phyloP scores from a whole-genome alignment of 73 alveolate species.

The Chromera velia region DNA sequence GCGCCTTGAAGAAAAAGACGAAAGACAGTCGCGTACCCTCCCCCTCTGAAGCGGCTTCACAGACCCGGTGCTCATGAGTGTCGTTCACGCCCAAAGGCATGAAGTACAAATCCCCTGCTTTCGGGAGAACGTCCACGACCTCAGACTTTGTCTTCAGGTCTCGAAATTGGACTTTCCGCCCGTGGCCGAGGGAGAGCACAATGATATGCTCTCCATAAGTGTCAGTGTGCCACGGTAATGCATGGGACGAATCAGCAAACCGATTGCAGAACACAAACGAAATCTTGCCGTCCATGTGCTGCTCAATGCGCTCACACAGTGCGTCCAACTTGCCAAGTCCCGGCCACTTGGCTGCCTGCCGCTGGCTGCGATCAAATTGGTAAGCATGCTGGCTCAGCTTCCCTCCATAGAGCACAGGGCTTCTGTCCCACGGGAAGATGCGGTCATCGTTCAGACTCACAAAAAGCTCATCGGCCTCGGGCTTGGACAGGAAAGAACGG shows the following conservation, averaged over 20 bases:
- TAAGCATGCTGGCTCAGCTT: no score
- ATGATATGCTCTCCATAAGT: background rate
- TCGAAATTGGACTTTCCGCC: background rate
- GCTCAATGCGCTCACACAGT: background rate
- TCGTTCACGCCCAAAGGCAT: conserved; percentile 1
- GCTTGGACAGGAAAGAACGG: no score
- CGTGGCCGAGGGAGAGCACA: background rate
- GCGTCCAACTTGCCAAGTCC: no score
- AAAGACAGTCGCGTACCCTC: background rate
- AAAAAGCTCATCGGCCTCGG: no score
- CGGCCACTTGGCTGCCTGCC: no score
- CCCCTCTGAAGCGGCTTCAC: background rate
- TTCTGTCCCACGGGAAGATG: no score
- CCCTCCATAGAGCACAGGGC: no score
- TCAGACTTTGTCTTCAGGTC: background rate
- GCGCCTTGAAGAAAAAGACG: conserved; percentile 2
- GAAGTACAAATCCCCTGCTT: background rate
- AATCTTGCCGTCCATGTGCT: background rate
- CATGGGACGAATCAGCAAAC: background rate
- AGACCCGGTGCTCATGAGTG: conserved; percentile 7
- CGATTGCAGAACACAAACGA: background rate
- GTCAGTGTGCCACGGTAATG: background rate
- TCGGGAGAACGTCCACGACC: background rate
- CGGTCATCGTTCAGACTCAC: no score
- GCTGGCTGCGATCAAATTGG: no score